Base-by-base conservation (phyloP, 805 yeast genomes). In the Teunomyces barrocoloradensis region DNA sequence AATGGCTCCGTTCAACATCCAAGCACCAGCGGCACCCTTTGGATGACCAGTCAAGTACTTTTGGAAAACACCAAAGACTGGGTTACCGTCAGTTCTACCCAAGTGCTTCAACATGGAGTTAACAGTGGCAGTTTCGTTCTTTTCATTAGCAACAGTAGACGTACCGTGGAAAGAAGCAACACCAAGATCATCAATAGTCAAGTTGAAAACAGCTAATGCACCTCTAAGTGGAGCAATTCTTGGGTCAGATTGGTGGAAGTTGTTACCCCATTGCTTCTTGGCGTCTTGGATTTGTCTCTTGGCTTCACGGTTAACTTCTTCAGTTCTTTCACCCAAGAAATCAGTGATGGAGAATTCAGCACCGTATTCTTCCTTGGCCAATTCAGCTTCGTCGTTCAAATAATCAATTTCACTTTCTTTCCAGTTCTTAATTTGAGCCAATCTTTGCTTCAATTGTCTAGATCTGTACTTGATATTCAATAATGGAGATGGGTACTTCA, bases 11-110 rank as follows among this genome's bases (percentile, higher is more conserved):
- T 94, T 95, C 81, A 94, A 75, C 99, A 94, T 94, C 99, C 99
- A 94, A 49, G 99, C 98, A 80, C 97, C 99, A 49, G 99, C 99
- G 61, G 99, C 99, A 82, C 99, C 99, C 87, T 94, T 94, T 62
- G 99, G 99, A 79, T 94, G 99, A 75, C 99, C 99, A 61, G 99
- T 94, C 65, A 94, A 82, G 83, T 81, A 94, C 75, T 94, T 94
- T 76, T 94, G 99, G 96, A 95, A 92, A 47, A 94, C 95, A 81
- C 98, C 97, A 59, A 86, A 79, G 43, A 95, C 91, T 53, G 99
- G 96, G 76, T 94, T 95, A 75, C 99, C 99, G 75, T 88, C 90
- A 48, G 96, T 75, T 76, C 99, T 86, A 59, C 98, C 99, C 65
- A 94, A 78, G 67, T 94, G 99, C 64, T 79, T 74, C 84, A 95